Evolutionary conservation across 179 eudicot genomes (phyloP).

Genomic region (Monotropa hypopitys): DNA sequence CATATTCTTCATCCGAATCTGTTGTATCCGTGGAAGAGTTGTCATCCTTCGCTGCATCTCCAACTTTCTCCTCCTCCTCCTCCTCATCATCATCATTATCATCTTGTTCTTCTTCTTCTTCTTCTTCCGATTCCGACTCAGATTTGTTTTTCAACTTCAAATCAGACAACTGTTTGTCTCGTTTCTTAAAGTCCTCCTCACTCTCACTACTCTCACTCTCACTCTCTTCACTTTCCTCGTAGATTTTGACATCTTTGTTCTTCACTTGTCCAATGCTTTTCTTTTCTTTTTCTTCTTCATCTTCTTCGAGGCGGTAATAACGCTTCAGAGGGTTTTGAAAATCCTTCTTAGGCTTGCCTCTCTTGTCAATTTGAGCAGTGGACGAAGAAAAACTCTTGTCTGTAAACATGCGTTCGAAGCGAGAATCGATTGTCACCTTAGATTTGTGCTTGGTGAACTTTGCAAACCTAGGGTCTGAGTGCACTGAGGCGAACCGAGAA

Average conservation of each 20-base stretch:
- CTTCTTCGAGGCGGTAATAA: conserved; percentile 48
- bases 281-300: conserved; percentile 14
- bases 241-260: conserved; percentile 12
- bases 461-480: conserved; percentile 70
- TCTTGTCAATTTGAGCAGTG: conserved; percentile 57
- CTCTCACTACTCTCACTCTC: conserved; percentile 14
- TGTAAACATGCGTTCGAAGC: conserved; percentile 50
- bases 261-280: conserved; percentile 11
- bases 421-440: conserved; percentile 56
- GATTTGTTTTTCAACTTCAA: conserved; percentile 16
- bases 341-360: conserved; percentile 42
- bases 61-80: conserved; percentile 13
- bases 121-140: conserved; percentile 16
- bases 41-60: conserved; percentile 11
- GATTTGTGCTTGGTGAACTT: conserved; percentile 39
- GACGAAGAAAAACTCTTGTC: conserved; percentile 48
- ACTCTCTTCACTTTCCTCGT: conserved; percentile 10
- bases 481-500: conserved; percentile 50
- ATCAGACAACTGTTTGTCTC: background rate
- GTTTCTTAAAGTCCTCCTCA: conserved; percentile 10
- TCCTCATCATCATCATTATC: too few species aligned
- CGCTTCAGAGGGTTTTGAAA: conserved; percentile 31
- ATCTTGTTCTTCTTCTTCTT: too few species aligned
- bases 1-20: conserved; percentile 32
- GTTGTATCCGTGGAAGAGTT: conserved; percentile 29